phyloP scores from a whole-genome alignment of 2,329 filamentous ascomycete species.

The Penicillium aurantiogriseum region DNA sequence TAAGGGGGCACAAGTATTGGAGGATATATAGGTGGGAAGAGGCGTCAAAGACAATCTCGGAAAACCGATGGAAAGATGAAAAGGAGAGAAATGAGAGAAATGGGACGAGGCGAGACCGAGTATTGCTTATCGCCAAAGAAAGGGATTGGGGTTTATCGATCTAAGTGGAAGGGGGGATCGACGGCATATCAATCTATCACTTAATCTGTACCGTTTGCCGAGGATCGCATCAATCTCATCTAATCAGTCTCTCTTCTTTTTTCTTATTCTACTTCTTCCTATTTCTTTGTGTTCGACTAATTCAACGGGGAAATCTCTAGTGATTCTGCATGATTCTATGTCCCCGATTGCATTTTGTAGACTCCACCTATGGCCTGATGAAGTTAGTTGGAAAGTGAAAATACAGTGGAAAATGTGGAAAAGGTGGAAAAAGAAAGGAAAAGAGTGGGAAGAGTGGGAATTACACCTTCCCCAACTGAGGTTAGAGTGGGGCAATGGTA shows the following conservation, averaged over 20 bases:
- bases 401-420: neutral
- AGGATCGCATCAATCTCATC: slow-evolving; percentile 22
- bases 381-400: slow-evolving; percentile 21
- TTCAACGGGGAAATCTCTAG: neutral
- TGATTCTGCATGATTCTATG: neutral
- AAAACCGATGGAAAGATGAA: neutral
- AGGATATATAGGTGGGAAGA: neutral
- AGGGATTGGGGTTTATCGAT: slow-evolving; percentile 27
- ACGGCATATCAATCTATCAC: slow-evolving; percentile 28
- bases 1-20: neutral
- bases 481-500: slow-evolving; percentile 15
- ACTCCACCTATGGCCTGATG: slow-evolving; percentile 30
- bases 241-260: slow-evolving; percentile 13
- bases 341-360: slow-evolving; percentile 30
- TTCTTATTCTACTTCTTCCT: no score
- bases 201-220: slow-evolving; percentile 18
- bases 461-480: slow-evolving; percentile 24
- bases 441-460: slow-evolving; percentile 18
- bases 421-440: neutral
- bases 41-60: neutral
- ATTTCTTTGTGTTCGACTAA: no score
- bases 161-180: slow-evolving; percentile 26
- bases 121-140: slow-evolving; percentile 13
- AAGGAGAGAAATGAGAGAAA: neutral
- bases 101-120: slow-evolving; percentile 2